Evolutionary conservation across 1,284 basidiomycete genomes (phyloP).

Genomic region (Heterobasidion parviporum): DNA sequence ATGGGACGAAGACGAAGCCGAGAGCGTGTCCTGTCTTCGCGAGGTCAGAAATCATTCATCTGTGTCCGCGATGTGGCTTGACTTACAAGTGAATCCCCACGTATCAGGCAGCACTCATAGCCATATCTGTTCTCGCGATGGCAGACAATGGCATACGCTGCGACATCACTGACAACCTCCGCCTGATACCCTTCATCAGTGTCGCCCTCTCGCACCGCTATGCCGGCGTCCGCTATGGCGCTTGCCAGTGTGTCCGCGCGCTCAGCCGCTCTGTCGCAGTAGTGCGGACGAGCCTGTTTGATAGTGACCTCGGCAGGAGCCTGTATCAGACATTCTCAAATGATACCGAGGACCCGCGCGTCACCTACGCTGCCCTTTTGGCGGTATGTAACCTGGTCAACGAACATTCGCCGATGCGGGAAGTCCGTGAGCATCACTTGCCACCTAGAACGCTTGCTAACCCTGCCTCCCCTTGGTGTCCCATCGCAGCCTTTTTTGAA

Average conservation of each 20-base stretch:
- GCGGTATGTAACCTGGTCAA: slow-evolving; percentile 81
- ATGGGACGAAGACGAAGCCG: slow-evolving; percentile 56
- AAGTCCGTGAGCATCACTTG: slow-evolving; percentile 33
- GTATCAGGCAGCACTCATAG: slow-evolving; percentile 56
- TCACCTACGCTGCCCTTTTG: slow-evolving; percentile 65
- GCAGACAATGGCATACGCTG: slow-evolving; percentile 65
- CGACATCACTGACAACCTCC: slow-evolving; percentile 48
- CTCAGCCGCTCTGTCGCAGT: slow-evolving; percentile 72
- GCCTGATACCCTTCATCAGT: slow-evolving; percentile 47
- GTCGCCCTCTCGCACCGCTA: slow-evolving; percentile 51
- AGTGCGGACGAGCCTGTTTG: slow-evolving; percentile 75
- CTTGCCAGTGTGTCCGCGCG: slow-evolving; percentile 80
- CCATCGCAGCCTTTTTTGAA: slow-evolving; percentile 32
- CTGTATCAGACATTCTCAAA: slow-evolving; percentile 53
- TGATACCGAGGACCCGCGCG: slow-evolving; percentile 57
- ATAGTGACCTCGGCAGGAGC: slow-evolving; percentile 68
- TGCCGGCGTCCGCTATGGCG: slow-evolving; percentile 73
- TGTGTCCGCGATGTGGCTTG: background rate
- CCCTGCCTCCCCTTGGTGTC: background rate
- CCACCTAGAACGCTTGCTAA: background rate
- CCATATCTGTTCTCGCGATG: slow-evolving; percentile 63
- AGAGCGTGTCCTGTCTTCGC: slow-evolving; percentile 45
- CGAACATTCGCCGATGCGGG: slow-evolving; percentile 77
- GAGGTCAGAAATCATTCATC: slow-evolving; percentile 38
- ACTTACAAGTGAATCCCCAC: background rate